Conservation (phyloP, 495 filamentous ascomycete species). For the Trichoderma erinaceum region DNA sequence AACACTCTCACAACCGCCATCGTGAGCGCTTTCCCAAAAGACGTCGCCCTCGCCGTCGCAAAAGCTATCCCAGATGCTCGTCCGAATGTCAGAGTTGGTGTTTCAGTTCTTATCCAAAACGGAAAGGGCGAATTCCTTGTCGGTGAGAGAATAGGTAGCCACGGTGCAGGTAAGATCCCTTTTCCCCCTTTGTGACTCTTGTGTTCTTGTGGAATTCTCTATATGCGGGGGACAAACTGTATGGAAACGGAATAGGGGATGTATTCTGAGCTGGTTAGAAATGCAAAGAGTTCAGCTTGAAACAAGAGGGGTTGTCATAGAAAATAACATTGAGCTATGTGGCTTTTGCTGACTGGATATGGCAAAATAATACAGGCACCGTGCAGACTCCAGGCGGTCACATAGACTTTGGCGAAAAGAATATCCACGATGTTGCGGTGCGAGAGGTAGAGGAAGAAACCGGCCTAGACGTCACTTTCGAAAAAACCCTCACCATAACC, state of each 20-base stretch:
- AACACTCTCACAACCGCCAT: no score
- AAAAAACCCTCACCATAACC: slow-evolving; percentile 44
- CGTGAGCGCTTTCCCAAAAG: no score
- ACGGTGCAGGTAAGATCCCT: slow-evolving; percentile 31
- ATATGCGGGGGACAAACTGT: not conserved
- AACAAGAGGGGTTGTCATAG: no score
- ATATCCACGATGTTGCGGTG: slow-evolving; percentile 48
- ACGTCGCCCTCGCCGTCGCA: no score
- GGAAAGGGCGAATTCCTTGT: slow-evolving; percentile 31
- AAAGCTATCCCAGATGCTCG: no score
- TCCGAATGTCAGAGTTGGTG: slow-evolving; percentile 26
- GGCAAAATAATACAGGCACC: slow-evolving; percentile 35
- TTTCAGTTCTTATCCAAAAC: slow-evolving; percentile 35
- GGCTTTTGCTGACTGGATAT: no score
- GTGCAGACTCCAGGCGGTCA: slow-evolving; percentile 65
- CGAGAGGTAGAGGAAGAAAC: slow-evolving; percentile 67
- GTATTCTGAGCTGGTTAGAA: no score
- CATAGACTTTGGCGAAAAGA: slow-evolving; percentile 62
- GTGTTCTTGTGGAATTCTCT: not conserved
- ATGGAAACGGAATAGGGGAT: no score
- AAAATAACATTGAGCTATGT: no score
- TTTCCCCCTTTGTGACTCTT: not conserved
- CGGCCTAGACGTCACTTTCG: slow-evolving; percentile 44
- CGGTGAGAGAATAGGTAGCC: slow-evolving; percentile 36
- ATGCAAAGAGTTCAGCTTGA: no score